Evolutionary conservation across 306 rosid genomes (phyloP), one percentile per base, ranked within the genome.

Genomic region (Dicorynia guianensis): DNA sequence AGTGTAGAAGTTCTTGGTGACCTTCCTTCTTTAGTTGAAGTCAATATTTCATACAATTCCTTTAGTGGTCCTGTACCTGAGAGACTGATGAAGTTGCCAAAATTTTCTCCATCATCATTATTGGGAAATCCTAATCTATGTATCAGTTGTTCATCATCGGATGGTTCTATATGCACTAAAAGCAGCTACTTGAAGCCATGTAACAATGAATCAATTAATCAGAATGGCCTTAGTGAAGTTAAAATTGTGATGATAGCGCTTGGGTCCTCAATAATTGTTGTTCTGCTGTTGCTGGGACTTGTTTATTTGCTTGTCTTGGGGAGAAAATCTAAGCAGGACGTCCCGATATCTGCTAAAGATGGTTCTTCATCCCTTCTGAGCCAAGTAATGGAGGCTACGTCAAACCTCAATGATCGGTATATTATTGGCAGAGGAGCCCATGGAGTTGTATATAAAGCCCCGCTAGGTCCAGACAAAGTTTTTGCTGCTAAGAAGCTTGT

Each of bases 401-500:
- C 3, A 6, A 87, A 91, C 63, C 81, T 94, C 10, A 81, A 80
- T 63, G 96, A 87, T 18, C 72, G 46, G 54, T 84, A 77, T 81
- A 36, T 94, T 18, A 85, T 94, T 5, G 98, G 98, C n/a, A 83
- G 84, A 84, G 98, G 98, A 80, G 91, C 93, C 11, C 97, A 94
- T 63, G 97, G 98, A 82, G 80, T 83, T 49, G 96, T 94, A 46
- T 94, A 94, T 50, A 90, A 85, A 83, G 97, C 93, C 57, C 47
- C 67, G 12, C 40, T 87, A 25, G 79, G 75, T 61, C 79, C 88
- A 14, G 75, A 82, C 75, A 52, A 72, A 54, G 83, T 70, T 71
- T 89, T 59, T 80, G 98, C 96, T 6, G 85, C 87, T 50, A 94
- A 94, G 86, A 91, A 89, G 89, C 66, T 94, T 54, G 83, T 56